A percentile compares a stretch with the other conserved stretches of the same genome.
phyloP scores from a whole-genome alignment of 2,329 filamentous ascomycete genomes.

The Periconia digitata region DNA sequence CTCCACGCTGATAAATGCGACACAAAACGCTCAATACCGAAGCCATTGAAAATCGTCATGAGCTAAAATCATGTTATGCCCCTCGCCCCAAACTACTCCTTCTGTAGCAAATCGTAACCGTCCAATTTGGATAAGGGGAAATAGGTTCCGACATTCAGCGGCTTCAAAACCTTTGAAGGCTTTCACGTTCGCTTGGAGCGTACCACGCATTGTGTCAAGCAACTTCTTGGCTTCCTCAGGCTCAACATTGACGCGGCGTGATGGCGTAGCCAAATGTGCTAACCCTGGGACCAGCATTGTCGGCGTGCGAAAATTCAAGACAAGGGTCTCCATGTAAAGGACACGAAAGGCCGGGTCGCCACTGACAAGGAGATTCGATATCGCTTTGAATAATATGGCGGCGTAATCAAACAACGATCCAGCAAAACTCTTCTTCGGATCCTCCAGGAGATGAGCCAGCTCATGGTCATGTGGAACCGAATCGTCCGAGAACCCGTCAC shows the following conservation, averaged over 20 bases:
- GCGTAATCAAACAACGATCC: constrained; percentile 35
- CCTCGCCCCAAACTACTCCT: constrained; percentile 29
- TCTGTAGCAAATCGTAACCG: constrained; percentile 29
- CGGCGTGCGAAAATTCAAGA: constrained; percentile 30
- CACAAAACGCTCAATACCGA: constrained; percentile 15
- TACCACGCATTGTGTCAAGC: constrained; percentile 27
- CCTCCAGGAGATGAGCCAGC: constrained; percentile 26
- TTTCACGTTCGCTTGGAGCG: constrained; percentile 28
- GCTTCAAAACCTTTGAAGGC: constrained; percentile 28
- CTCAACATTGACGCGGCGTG: constrained; percentile 23
- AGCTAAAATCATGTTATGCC: constrained; percentile 32
- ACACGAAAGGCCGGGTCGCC: constrained; percentile 23
- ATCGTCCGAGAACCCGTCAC: constrained; percentile 9
- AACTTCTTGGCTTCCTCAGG: constrained; percentile 21
- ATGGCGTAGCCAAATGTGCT: constrained; percentile 14
- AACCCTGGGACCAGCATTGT: constrained; percentile 21
- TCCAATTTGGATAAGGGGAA: constrained; percentile 32
- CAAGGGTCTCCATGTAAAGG: constrained; percentile 29
- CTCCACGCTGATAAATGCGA: background rate
- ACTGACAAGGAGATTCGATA: constrained; percentile 25
- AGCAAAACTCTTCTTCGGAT: constrained; percentile 28
- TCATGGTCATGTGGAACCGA: constrained; percentile 27
- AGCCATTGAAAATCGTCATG: constrained; percentile 34
- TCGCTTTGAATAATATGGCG: constrained; percentile 30
- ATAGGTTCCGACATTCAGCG: constrained; percentile 22